Conservation (phyloP, 2,329 filamentous ascomycete genomes). For the Fusarium tjaetaba region DNA sequence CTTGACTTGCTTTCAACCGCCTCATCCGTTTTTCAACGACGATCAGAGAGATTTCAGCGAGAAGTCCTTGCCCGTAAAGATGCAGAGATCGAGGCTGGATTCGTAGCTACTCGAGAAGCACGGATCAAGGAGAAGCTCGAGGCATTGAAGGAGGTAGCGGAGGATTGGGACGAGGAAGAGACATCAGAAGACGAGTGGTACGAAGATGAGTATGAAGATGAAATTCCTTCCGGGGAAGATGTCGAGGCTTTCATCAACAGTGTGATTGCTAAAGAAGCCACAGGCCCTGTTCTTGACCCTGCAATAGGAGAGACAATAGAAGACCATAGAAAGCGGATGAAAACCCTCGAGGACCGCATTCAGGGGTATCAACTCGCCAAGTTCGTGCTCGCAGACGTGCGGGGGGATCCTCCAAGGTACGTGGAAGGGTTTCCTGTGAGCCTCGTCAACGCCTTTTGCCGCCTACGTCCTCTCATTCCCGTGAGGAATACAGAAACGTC, state of each 20-base stretch:
- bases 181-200: neutral
- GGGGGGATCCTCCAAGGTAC: conserved; percentile 34
- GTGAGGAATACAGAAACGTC: neutral
- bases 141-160: neutral
- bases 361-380: conserved; percentile 5
- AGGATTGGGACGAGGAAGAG: neutral
- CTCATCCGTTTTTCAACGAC: conserved; percentile 8
- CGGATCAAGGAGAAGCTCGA: neutral
- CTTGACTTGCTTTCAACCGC: conserved; percentile 22
- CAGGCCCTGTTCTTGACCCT: neutral
- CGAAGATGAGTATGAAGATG: neutral
- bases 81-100: neutral
- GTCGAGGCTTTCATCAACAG: conserved; percentile 20
- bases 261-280: conserved; percentile 4
- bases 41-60: neutral
- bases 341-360: conserved; percentile 21
- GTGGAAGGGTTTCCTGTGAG: conserved; percentile 44
- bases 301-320: conserved; percentile 1
- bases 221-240: conserved; percentile 8
- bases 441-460: conserved; percentile 18
- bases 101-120: neutral
- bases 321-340: conserved; percentile 18
- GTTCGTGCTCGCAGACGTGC: neutral
- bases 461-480: conserved; percentile 16
- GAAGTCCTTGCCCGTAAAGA: neutral